Percentiles rank a stretch among this genome's conserved stretches.
phyloP scores from a whole-genome alignment of 2,329 filamentous ascomycete species.

The Elsinoe batatas region DNA sequence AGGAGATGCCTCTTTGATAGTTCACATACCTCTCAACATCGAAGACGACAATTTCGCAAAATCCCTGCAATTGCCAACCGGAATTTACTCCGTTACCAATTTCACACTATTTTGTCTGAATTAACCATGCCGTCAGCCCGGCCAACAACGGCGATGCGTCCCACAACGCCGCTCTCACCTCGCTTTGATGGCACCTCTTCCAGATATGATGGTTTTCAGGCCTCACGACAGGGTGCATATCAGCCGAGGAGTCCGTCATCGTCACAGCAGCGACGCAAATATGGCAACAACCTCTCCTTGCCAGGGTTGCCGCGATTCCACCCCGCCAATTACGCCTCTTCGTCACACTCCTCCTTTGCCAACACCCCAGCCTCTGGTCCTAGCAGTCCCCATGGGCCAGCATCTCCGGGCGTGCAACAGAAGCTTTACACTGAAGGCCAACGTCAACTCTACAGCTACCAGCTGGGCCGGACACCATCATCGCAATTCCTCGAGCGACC shows the following conservation, averaged over 20 bases:
- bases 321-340: conserved; percentile 40
- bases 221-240: conserved; percentile 21
- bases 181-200: conserved; percentile 20
- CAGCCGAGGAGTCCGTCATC: conserved; percentile 20
- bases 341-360: conserved; percentile 26
- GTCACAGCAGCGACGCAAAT: conserved; percentile 27
- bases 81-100: background rate
- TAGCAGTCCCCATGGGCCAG: conserved; percentile 33
- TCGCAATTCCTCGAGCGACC: conserved; percentile 28
- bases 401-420: conserved; percentile 35
- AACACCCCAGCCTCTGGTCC: conserved; percentile 30
- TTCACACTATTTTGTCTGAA: background rate
- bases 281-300: conserved; percentile 32
- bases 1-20: background rate
- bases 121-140: conserved; percentile 26
- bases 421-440: conserved; percentile 40
- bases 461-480: conserved; percentile 25
- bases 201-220: conserved; percentile 25
- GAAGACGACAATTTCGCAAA: background rate
- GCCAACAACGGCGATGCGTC: conserved; percentile 25
- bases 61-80: background rate
- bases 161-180: conserved; percentile 26
- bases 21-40: background rate
- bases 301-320: conserved; percentile 44
- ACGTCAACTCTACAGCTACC: conserved; percentile 39